These are phyloP conservation scores for Arctostaphylos glauca DNA, from an alignment of 148 eudicot species.

Conservation along the genomic window DNA sequence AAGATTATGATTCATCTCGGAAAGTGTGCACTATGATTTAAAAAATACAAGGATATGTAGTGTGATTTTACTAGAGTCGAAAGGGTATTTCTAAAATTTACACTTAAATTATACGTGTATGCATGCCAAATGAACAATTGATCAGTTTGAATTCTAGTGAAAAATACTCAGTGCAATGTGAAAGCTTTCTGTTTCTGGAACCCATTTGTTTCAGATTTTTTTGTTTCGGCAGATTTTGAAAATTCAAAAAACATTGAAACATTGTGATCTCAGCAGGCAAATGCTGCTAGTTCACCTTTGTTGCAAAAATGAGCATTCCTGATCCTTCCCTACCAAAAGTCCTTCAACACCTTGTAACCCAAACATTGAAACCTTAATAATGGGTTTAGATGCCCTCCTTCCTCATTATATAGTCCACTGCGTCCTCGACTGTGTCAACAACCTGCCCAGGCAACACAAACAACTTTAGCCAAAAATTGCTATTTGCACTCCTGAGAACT, in stretches of 20 bases:
- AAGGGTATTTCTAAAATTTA: no score
- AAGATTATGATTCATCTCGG: no score
- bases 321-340: background rate
- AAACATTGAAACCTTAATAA: background rate
- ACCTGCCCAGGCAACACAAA: constrained; percentile 39
- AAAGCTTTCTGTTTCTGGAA: background rate
- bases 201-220: no score
- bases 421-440: constrained; percentile 84
- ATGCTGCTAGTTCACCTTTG: constrained; percentile 4
- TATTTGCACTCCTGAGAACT: background rate
- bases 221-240: no score
- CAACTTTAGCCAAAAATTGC: background rate
- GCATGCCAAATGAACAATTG: background rate
- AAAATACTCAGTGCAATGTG: background rate
- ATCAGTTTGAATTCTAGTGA: background rate
- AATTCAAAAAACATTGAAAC: no score
- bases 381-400: constrained; percentile 41
- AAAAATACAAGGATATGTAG: no score
- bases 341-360: background rate
- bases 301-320: background rate
- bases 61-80: no score
- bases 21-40: no score
- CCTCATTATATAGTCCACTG: constrained; percentile 72
- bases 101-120: background rate
- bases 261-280: background rate